Percentiles rank a stretch among this genome's conserved stretches.
Evolutionary conservation across 352 stramenopile species (phyloP).

Genomic region (Peronospora belbahrii): DNA sequence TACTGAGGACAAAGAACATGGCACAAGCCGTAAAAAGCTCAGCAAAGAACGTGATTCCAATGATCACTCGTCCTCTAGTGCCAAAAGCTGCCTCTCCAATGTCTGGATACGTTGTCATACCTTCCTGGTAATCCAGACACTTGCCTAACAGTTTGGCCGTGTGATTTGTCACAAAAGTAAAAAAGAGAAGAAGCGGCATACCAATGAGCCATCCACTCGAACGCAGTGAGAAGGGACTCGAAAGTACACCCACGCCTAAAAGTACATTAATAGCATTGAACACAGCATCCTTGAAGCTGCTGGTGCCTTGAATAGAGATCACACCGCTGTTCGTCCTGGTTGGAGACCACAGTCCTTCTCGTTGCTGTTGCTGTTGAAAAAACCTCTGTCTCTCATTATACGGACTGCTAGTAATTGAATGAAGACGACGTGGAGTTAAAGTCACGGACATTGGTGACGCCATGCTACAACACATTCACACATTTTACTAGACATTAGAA

Average conservation of each 20-base stretch:
- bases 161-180: conserved; percentile 80
- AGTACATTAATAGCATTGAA: conserved; percentile 86
- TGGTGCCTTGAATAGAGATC: conserved; percentile 30
- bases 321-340: conserved; percentile 7
- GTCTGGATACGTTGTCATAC: conserved; percentile 78
- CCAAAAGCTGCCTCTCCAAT: conserved; percentile 80
- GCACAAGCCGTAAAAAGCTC: conserved; percentile 76
- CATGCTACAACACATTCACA: conserved; percentile 26
- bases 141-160: conserved; percentile 77
- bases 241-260: conserved; percentile 77
- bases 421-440: conserved; percentile 10
- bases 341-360: conserved; percentile 18
- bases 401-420: conserved; percentile 26
- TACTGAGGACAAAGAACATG: conserved; percentile 80
- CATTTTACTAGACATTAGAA: too few species aligned
- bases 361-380: conserved; percentile 22
- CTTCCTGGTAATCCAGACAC: conserved; percentile 72
- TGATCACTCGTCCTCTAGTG: conserved; percentile 53
- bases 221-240: conserved; percentile 74
- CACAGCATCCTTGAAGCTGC: conserved; percentile 63
- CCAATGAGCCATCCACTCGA: conserved; percentile 70
- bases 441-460: conserved; percentile 38
- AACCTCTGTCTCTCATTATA: conserved; percentile 42
- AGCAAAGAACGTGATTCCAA: conserved; percentile 73
- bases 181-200: conserved; percentile 71